A percentile compares a stretch with the other conserved stretches of the same genome.
Evolutionary conservation across 2,329 filamentous ascomycete genomes (phyloP).

Genomic region (Emmonsiellopsis sp.): DNA sequence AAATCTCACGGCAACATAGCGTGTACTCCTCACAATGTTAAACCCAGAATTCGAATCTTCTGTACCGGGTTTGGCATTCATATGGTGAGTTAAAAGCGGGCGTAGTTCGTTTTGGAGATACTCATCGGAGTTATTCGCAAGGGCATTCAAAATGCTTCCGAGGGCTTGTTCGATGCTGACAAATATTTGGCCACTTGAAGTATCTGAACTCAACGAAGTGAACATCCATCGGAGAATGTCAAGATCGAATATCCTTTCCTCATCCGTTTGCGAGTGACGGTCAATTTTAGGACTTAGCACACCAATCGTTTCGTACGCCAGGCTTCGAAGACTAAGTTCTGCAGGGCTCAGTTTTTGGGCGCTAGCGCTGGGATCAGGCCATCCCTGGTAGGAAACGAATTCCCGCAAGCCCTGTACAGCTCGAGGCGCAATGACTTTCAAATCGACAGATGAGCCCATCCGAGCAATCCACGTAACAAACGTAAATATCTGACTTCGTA

Average conservation of each 20-base stretch:
- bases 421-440: conserved; percentile 56
- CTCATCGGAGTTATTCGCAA: conserved; percentile 38
- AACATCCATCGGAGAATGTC: conserved; percentile 68
- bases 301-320: conserved; percentile 86
- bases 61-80: conserved; percentile 42
- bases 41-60: conserved; percentile 29
- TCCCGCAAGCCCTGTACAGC: conserved; percentile 60
- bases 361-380: conserved; percentile 55
- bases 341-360: conserved; percentile 50
- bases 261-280: conserved; percentile 18
- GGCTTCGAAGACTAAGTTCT: conserved; percentile 60
- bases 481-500: conserved; percentile 73
- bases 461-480: conserved; percentile 82
- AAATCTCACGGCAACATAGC: conserved; percentile 78
- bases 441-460: conserved; percentile 53
- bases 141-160: conserved; percentile 62
- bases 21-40: conserved; percentile 58
- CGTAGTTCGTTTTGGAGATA: conserved; percentile 36
- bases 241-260: conserved; percentile 35
- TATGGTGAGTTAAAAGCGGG: conserved; percentile 59
- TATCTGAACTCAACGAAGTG: conserved; percentile 69
- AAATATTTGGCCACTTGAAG: conserved; percentile 61
- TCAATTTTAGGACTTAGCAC: conserved; percentile 53
- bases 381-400: conserved; percentile 73
- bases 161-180: conserved; percentile 85